Evolutionary conservation across 2,329 filamentous ascomycete genomes (phyloP).

Genomic region (Capronia coronata): DNA sequence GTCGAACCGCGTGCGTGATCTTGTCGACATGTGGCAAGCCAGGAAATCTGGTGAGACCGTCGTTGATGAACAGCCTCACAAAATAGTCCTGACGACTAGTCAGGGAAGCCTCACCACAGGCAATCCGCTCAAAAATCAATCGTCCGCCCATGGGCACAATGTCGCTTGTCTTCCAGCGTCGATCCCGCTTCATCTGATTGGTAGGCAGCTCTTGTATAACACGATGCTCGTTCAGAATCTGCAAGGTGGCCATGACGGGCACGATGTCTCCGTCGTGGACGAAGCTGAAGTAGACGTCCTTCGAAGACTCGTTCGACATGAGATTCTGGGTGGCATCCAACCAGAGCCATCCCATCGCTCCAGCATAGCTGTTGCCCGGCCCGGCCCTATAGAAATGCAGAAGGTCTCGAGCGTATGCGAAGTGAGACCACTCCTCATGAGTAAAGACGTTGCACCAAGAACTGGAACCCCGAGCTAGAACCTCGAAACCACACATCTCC

Average conservation of each 20-base stretch:
- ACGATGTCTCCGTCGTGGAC: conserved; percentile 56
- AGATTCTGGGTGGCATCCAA: conserved; percentile 51
- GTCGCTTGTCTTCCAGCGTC: conserved; percentile 51
- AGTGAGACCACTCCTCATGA: conserved; percentile 47
- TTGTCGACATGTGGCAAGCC: conserved; percentile 4
- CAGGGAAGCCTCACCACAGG: conserved; percentile 32
- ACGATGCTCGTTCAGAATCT: conserved; percentile 43
- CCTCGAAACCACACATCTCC: conserved; percentile 57
- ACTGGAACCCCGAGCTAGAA: conserved; percentile 47
- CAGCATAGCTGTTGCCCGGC: conserved; percentile 50
- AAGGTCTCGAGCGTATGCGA: conserved; percentile 54
- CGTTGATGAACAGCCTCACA: conserved; percentile 53
- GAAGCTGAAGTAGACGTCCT: conserved; percentile 51
- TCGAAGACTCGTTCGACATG: conserved; percentile 38
- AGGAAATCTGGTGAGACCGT: conserved; percentile 46
- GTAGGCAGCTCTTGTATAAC: conserved; percentile 41
- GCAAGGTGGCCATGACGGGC: conserved; percentile 45
- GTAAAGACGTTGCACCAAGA: conserved; percentile 54
- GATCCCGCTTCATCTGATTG: conserved; percentile 39
- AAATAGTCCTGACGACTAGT: conserved; percentile 29
- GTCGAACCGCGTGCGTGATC: conserved; percentile 39
- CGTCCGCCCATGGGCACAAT: conserved; percentile 54
- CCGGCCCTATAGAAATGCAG: conserved; percentile 55
- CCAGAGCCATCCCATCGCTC: conserved; percentile 53
- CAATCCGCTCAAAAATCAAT: conserved; percentile 49